Percentiles rank a stretch among this genome's conserved stretches.
phyloP scores from a whole-genome alignment of 768 basidiomycete genomes.

The Guyanaporus albipodus region DNA sequence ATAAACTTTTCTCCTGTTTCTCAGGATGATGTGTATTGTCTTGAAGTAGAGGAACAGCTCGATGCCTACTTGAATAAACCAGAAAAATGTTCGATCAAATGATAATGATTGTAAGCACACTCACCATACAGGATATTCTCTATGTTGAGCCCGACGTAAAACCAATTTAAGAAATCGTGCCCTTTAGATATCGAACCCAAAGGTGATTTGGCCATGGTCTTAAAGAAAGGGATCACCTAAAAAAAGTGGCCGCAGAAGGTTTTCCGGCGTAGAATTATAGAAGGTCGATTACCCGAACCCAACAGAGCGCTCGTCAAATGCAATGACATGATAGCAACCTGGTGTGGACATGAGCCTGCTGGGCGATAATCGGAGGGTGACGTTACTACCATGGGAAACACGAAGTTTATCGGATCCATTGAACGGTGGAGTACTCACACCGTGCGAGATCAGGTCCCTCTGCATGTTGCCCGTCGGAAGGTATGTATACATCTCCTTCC shows the following conservation, averaged over 20 bases:
- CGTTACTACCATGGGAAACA: not conserved
- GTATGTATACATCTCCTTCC: no score
- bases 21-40: slow-evolving; percentile 16
- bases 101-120: not conserved
- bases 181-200: not conserved
- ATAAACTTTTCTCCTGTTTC: not conserved
- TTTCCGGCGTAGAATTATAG: not conserved
- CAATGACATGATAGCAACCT: not conserved
- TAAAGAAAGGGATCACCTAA: not conserved
- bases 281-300: not conserved
- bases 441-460: no score
- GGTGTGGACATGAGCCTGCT: not conserved
- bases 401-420: no score
- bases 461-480: no score
- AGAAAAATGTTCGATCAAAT: not conserved
- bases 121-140: slow-evolving; percentile 23
- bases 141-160: slow-evolving; percentile 18
- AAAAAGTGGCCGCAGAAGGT: not conserved
- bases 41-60: slow-evolving; percentile 24
- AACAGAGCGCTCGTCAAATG: not conserved
- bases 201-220: not conserved
- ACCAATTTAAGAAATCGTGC: slow-evolving; percentile 4
- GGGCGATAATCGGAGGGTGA: not conserved
- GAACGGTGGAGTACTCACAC: no score
- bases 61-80: slow-evolving; percentile 13